A percentile compares a stretch with the other conserved stretches of the same genome.
Evolutionary conservation across 1,284 basidiomycete species (phyloP).

Genomic region (Amylostereum chailletii): DNA sequence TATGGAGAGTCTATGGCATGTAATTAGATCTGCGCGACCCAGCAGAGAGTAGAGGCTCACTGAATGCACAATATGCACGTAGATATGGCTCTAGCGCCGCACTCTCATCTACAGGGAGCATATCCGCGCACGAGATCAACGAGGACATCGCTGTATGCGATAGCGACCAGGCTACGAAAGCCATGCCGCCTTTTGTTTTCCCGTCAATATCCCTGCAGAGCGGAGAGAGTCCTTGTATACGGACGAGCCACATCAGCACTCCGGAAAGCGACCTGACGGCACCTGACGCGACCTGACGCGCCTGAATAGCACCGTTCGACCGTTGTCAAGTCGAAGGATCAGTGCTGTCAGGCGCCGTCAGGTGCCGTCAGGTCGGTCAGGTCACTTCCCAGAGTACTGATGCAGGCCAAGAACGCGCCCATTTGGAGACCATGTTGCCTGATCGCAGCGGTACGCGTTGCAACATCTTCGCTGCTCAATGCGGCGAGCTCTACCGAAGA

Average conservation of each 20-base stretch:
- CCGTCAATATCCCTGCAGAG: constrained; percentile 4
- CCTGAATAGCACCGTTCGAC: too few species aligned
- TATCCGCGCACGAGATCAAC: constrained; percentile 17
- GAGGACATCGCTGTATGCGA: constrained; percentile 12
- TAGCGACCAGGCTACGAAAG: constrained; percentile 21
- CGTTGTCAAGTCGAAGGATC: too few species aligned
- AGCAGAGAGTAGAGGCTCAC: constrained; percentile 10
- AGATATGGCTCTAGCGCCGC: constrained; percentile 13
- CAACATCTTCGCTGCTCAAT: constrained; percentile 10
- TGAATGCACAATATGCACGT: constrained; percentile 17
- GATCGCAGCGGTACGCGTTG: constrained; percentile 11
- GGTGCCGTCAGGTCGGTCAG: too few species aligned
- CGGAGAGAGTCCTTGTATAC: constrained; percentile 14
- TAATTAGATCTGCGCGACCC: too few species aligned
- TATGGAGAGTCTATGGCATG: constrained; percentile 10
- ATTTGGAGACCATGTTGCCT: constrained; percentile 16
- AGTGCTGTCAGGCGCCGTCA: too few species aligned
- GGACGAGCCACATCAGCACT: too few species aligned
- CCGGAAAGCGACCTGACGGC: too few species aligned
- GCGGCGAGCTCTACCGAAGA: constrained; percentile 17
- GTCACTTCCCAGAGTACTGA: too few species aligned
- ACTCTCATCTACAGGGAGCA: constrained; percentile 12
- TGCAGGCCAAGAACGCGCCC: constrained; percentile 19
- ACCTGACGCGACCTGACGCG: too few species aligned
- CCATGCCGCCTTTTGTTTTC: constrained; percentile 15